These are phyloP conservation scores for Botrytis squamosa DNA, from an alignment of 2,329 filamentous ascomycete genomes.

Conservation along the genomic window DNA sequence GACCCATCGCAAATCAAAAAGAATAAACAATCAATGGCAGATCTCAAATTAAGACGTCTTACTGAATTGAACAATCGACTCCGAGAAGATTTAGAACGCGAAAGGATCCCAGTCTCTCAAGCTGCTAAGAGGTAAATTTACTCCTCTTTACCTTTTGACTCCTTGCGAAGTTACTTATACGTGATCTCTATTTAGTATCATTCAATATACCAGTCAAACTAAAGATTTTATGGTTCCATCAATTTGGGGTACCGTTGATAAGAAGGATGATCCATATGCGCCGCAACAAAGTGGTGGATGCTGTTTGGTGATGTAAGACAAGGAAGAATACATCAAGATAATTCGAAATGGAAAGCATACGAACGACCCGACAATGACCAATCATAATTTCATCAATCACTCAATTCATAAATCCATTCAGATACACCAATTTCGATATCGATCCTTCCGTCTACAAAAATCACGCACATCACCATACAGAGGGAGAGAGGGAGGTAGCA, in stretches of 20 bases:
- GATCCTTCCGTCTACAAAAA: conserved; percentile 2
- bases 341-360: conserved; percentile 22
- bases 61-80: conserved; percentile 96
- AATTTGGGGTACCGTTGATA: conserved; percentile 92
- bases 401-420: conserved; percentile 16
- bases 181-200: conserved; percentile 62
- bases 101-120: conserved; percentile 93
- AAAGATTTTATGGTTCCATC: conserved; percentile 98
- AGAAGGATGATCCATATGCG: conserved; percentile 96
- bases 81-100: conserved; percentile 92
- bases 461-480: conserved; percentile 14
- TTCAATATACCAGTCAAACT: conserved; percentile 96
- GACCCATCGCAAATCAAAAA: conserved; percentile 72
- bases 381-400: conserved; percentile 20
- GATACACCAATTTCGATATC: conserved; percentile 14
- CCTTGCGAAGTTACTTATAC: background rate
- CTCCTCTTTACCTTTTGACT: background rate
- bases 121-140: conserved; percentile 74
- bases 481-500: conserved; percentile 1
- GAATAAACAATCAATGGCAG: conserved; percentile 99
- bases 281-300: conserved; percentile 87
- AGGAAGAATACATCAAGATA: conserved; percentile 20
- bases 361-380: conserved; percentile 23
- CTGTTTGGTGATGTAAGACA: conserved; percentile 84
- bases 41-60: conserved; percentile 92